These are phyloP conservation scores for Chlamydomonas asymmetrica DNA, from an alignment of 139 green algal genomes.

Conservation along the genomic window DNA sequence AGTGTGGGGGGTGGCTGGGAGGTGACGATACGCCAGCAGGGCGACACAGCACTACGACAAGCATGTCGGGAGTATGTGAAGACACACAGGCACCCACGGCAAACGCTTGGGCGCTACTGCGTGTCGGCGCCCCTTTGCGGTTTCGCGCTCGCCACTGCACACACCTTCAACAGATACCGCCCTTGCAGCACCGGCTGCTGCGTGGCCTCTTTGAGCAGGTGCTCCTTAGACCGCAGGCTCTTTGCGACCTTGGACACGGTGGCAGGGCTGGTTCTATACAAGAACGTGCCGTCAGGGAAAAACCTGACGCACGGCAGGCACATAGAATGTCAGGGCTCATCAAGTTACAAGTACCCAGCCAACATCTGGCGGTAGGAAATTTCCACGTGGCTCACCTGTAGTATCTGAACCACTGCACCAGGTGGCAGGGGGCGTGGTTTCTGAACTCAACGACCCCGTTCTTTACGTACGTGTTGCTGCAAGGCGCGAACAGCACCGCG, in stretches of 20 bases:
- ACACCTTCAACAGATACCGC: constrained; percentile 1
- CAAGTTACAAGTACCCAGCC: background rate
- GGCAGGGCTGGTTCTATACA: constrained; percentile 77
- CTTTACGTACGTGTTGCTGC: constrained; percentile 84
- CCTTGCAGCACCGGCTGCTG: background rate
- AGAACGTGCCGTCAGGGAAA: constrained; percentile 72
- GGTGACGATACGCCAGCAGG: background rate
- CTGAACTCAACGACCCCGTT: constrained; percentile 48
- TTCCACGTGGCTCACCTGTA: constrained; percentile 9
- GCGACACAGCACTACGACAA: background rate
- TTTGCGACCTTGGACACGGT: constrained; percentile 56
- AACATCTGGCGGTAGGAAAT: background rate
- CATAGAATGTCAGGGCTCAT: background rate
- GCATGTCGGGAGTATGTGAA: background rate
- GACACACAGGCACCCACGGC: background rate
- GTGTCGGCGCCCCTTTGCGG: too few species aligned
- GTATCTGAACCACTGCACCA: constrained; percentile 47
- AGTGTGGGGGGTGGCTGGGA: background rate
- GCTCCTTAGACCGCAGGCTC: too few species aligned
- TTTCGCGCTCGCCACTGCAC: too few species aligned
- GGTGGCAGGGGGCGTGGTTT: constrained; percentile 58
- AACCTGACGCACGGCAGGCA: constrained; percentile 46
- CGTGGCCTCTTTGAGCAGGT: background rate
- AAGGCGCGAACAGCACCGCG: constrained; percentile 21
- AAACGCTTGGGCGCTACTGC: background rate